phyloP scores from a whole-genome alignment of 495 filamentous ascomycete species.

The Penicillium steckii region DNA sequence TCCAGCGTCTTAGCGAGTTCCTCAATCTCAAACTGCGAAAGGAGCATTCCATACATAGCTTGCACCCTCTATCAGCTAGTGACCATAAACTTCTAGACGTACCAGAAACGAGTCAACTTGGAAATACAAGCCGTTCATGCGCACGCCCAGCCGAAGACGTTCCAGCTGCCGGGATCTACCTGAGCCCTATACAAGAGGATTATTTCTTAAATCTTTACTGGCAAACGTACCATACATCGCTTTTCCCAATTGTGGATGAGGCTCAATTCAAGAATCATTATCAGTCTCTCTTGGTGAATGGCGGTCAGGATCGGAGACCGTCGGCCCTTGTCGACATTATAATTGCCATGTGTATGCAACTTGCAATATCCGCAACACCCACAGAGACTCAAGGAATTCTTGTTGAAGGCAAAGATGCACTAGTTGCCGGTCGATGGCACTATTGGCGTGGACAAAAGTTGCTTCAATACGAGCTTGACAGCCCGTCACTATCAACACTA shows the following conservation, averaged over 20 bases:
- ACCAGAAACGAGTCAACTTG: background rate
- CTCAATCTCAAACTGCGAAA: slow-evolving; percentile 32
- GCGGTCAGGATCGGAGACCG: slow-evolving; percentile 34
- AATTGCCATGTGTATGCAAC: slow-evolving; percentile 55
- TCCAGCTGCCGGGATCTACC: background rate
- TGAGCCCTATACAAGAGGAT: slow-evolving; percentile 43
- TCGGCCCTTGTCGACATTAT: slow-evolving; percentile 56
- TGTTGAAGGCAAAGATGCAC: slow-evolving; percentile 28
- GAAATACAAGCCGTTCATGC: background rate
- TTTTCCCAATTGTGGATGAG: slow-evolving; percentile 44
- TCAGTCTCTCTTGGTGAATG: slow-evolving; percentile 41
- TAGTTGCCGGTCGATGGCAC: slow-evolving; percentile 45
- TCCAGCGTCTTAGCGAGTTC: slow-evolving; percentile 33
- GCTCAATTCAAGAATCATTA: slow-evolving; percentile 47
- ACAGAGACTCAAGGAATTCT: slow-evolving; percentile 14
- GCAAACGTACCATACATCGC: slow-evolving; percentile 40
- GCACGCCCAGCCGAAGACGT: background rate
- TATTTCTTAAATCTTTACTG: slow-evolving; percentile 48
- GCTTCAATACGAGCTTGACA: slow-evolving; percentile 46
- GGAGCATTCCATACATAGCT: slow-evolving; percentile 14
- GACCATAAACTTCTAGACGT: slow-evolving; percentile 7
- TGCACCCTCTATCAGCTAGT: slow-evolving; percentile 16
- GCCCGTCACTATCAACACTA: slow-evolving; percentile 47
- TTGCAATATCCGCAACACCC: slow-evolving; percentile 29
- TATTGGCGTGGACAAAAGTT: slow-evolving; percentile 46